These are phyloP conservation scores for Mortierella sp. DNA, from an alignment of 371 early-diverging fungal species.

Conservation along the genomic window DNA sequence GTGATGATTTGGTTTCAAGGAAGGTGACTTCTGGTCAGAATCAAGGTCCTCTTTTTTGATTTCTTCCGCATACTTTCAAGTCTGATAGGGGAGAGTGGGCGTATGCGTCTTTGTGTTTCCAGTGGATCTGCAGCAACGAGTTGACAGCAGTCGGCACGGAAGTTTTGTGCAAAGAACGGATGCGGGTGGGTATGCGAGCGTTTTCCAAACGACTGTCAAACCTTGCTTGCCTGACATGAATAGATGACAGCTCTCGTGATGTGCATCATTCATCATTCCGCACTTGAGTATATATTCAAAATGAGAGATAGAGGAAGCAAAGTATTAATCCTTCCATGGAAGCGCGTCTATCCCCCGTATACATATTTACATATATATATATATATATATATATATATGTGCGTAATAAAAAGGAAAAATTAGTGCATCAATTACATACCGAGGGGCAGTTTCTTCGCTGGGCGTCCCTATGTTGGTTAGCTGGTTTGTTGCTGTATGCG, in stretches of 20 bases:
- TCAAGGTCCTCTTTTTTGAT: no score
- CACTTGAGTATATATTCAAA: conserved; percentile 14
- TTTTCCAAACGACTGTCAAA: conserved; percentile 49
- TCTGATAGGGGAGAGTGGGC: no score
- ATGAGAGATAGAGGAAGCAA: neutral
- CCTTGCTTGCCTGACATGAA: conserved; percentile 47
- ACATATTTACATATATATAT: no score
- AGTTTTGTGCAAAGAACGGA: neutral
- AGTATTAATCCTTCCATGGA: neutral
- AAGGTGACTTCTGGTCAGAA: no score
- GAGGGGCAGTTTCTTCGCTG: conserved; percentile 1
- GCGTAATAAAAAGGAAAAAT: no score
- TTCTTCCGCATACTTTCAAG: no score
- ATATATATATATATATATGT: no score
- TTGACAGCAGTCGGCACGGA: no score
- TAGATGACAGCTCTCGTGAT: conserved; percentile 26
- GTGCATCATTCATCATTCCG: conserved; percentile 22
- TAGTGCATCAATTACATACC: conserved; percentile 7
- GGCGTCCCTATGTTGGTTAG: neutral
- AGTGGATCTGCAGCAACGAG: no score
- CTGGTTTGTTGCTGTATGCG: conserved; percentile 30
- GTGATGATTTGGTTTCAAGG: no score
- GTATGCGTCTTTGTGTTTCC: no score
- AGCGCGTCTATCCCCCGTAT: no score
- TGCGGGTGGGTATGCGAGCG: conserved; percentile 26